Conservation (phyloP, 1,284 basidiomycete species). For the Amylostereum areolatum region DNA sequence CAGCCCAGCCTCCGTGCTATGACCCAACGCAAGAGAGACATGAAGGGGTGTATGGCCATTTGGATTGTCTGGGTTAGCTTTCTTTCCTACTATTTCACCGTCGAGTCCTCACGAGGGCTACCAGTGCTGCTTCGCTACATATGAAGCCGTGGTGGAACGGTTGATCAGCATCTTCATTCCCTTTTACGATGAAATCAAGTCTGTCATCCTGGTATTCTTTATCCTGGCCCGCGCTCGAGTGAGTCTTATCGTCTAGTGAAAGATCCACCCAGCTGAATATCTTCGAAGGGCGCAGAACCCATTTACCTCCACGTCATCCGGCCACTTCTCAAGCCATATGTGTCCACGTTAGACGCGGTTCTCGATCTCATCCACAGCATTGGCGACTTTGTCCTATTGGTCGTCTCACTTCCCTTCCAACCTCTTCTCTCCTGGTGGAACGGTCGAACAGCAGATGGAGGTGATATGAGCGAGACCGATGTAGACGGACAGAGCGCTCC, state of each 20-base stretch:
- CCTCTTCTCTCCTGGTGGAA: slow-evolving; percentile 38
- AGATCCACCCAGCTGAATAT: slow-evolving; percentile 7
- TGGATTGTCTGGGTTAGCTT: slow-evolving; percentile 77
- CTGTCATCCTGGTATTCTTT: slow-evolving; percentile 62
- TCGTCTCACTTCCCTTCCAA: slow-evolving; percentile 49
- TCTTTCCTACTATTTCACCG: not conserved
- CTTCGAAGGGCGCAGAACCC: slow-evolving; percentile 67
- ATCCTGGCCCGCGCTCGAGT: slow-evolving; percentile 70
- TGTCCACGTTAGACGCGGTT: slow-evolving; percentile 50
- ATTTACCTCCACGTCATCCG: slow-evolving; percentile 70
- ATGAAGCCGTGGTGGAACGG: slow-evolving; percentile 59
- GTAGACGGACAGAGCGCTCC: slow-evolving; percentile 9
- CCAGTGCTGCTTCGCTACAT: slow-evolving; percentile 57
- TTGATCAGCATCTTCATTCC: slow-evolving; percentile 65
- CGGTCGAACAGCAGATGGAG: slow-evolving; percentile 15
- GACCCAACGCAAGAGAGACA: slow-evolving; percentile 69
- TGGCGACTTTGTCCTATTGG: slow-evolving; percentile 58
- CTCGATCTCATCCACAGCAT: slow-evolving; percentile 52
- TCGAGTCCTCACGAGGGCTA: not conserved
- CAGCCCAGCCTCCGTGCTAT: slow-evolving; percentile 58
- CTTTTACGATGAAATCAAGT: slow-evolving; percentile 76
- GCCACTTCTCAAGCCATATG: slow-evolving; percentile 65
- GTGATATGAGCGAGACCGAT: slow-evolving; percentile 9
- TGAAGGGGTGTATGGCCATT: slow-evolving; percentile 75
- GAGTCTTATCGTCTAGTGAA: slow-evolving; percentile 23